phyloP scores from a whole-genome alignment of 768 basidiomycete species.

The Tricholoma sp. region DNA sequence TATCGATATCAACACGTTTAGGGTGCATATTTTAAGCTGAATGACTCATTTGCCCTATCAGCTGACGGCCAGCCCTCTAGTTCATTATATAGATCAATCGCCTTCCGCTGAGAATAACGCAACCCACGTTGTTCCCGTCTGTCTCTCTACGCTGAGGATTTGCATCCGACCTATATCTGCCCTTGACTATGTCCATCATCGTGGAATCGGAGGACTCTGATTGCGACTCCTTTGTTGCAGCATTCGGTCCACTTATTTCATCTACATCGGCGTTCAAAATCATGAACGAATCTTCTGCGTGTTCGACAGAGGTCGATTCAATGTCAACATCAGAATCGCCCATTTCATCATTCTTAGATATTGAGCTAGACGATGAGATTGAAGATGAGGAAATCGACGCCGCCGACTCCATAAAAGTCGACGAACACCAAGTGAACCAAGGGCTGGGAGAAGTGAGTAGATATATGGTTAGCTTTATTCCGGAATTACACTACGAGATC shows the following conservation, averaged over 20 bases:
- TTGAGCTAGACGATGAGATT: neutral
- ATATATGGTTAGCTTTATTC: neutral
- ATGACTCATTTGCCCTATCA: too few relatives aligned
- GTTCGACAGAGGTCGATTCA: neutral
- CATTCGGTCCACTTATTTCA: neutral
- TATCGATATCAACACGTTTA: too few relatives aligned
- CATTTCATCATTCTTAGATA: neutral
- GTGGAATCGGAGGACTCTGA: neutral
- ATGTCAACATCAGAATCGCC: neutral
- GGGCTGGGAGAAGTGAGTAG: neutral
- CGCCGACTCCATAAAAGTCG: neutral
- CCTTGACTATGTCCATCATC: neutral
- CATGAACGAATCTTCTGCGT: neutral
- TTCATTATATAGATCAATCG: too few relatives aligned
- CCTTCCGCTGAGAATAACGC: too few relatives aligned
- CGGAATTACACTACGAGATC: neutral
- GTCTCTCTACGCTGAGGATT: neutral
- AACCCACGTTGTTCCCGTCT: too few relatives aligned
- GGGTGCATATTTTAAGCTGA: too few relatives aligned
- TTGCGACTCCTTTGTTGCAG: too few relatives aligned
- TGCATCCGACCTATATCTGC: neutral
- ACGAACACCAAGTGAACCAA: neutral
- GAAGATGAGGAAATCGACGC: neutral
- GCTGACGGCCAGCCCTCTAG: too few relatives aligned
- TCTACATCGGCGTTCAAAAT: neutral